phyloP scores from a whole-genome alignment of 2,329 filamentous ascomycete species.

The Cordyceps farinosa region DNA sequence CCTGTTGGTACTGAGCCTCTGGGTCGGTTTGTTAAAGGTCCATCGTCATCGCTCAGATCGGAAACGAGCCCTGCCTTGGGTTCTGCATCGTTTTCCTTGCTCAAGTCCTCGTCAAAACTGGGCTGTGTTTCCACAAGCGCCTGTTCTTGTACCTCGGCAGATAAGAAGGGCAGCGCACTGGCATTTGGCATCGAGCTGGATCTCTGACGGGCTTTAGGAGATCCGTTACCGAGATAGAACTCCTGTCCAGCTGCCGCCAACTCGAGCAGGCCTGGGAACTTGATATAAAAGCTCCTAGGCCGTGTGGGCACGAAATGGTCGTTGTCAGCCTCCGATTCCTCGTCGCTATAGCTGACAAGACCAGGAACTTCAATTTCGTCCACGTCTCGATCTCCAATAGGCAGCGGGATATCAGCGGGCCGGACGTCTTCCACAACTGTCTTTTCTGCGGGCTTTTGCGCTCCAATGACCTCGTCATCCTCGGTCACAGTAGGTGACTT shows the following conservation, averaged over 20 bases:
- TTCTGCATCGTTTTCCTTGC: not conserved
- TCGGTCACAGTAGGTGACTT: conserved; percentile 19
- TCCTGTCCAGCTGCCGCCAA: conserved; percentile 25
- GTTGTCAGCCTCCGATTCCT: conserved; percentile 50
- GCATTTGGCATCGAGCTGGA: conserved; percentile 48
- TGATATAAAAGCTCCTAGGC: conserved; percentile 43
- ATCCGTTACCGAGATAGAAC: conserved; percentile 35
- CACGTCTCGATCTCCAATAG: conserved; percentile 63
- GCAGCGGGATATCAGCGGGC: conserved; percentile 58
- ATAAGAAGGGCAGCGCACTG: conserved; percentile 21
- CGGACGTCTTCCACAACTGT: conserved; percentile 29
- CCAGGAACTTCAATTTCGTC: conserved; percentile 79
- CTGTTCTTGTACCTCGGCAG: not conserved
- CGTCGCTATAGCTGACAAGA: conserved; percentile 59
- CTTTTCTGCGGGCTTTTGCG: conserved; percentile 22
- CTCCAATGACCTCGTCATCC: conserved; percentile 15
- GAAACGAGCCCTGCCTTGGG: conserved; percentile 2
- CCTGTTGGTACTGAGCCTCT: not conserved
- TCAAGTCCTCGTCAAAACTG: not conserved
- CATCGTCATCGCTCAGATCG: not conserved
- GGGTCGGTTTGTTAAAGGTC: not conserved
- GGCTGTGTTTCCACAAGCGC: not conserved
- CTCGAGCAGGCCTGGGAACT: not conserved
- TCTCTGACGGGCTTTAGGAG: conserved; percentile 39
- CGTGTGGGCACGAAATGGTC: conserved; percentile 33